Evolutionary conservation across 2,329 filamentous ascomycete genomes (phyloP), one percentile per base, ranked within the genome.

Genomic region (Leptographium galeiforme): DNA sequence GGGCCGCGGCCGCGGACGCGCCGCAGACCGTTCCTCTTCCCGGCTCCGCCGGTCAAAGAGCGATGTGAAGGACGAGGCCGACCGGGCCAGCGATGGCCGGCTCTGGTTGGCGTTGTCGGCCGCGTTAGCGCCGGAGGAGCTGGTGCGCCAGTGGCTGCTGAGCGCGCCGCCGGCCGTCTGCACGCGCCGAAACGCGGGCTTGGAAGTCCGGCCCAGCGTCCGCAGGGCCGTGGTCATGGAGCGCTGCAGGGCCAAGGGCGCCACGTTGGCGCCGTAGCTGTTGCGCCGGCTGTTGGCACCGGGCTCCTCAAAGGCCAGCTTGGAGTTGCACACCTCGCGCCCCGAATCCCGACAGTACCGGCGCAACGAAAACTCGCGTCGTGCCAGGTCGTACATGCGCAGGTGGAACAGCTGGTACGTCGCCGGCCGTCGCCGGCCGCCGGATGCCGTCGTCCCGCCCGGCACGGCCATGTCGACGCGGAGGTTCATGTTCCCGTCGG

Each of bases 401-500:
- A 97, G 74, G 67, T 98, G 91, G 69, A 96, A 97, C 48, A 98
- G 82, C 65, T 84, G 79, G 56, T 55, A 60, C 12, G 81, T 70
- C 6, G 82, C 87, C 61, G 86, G 79, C 60, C 81, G 81, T 57
- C 82, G 78, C 58, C 16, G 39, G 6, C 38, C 40, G 19, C 40
- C 41, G 32, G 12, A 8, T 8, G 30, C 40, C 2, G 16, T 19
- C 4, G 78, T 78, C 43, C 78, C 47, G 49, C 53, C 54, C 32
- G 77, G 75, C 47, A 87, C 78, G 57, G 86, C 74, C 7, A 88
- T 91, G 65, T 95, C 90, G 55, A 97, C 77, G 36, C 90, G 84
- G 54, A 98, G 76, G 65, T 97, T 97, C 89, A 96, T 94, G 73
- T 96, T 95, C 39, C 91, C 91, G 65, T 98, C 91, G 5, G 84